phyloP scores from a whole-genome alignment of 495 filamentous ascomycete species.

The Neurospora hispaniola region DNA sequence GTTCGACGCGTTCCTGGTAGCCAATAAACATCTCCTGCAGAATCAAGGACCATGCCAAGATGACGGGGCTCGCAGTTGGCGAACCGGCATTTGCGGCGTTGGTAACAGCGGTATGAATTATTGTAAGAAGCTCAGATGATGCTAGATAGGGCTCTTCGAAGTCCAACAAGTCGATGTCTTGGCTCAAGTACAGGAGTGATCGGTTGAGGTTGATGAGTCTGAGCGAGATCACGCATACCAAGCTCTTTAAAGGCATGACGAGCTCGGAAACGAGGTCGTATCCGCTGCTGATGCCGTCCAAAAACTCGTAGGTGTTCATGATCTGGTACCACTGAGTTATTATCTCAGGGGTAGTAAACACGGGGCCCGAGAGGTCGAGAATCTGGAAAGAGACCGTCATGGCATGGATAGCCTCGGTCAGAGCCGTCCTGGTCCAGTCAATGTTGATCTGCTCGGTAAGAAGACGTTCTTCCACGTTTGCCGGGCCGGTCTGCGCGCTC shows the following conservation, averaged over 20 bases:
- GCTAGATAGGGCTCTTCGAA: conserved; percentile 48
- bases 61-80: conserved; percentile 49
- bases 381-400: conserved; percentile 64
- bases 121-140: conserved; percentile 47
- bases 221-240: conserved; percentile 63
- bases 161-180: conserved; percentile 28
- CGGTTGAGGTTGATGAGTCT: conserved; percentile 59
- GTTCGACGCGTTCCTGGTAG: conserved; percentile 46
- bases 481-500: conserved; percentile 19
- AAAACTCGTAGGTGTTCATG: conserved; percentile 52
- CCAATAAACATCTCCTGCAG: conserved; percentile 54
- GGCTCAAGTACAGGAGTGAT: conserved; percentile 32
- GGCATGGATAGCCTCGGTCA: conserved; percentile 60
- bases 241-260: conserved; percentile 49
- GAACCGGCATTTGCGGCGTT: conserved; percentile 36
- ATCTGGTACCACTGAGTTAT: conserved; percentile 62
- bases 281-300: conserved; percentile 34
- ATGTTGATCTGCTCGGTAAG: conserved; percentile 42
- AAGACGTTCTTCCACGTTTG: conserved; percentile 16
- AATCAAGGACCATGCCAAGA: conserved; percentile 69
- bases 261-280: conserved; percentile 42
- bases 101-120: conserved; percentile 53
- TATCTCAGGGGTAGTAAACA: conserved; percentile 49
- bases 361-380: conserved; percentile 43
- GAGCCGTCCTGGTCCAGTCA: conserved; percentile 49